Percentiles rank a stretch among this genome's conserved stretches.
Evolutionary conservation across 2,329 filamentous ascomycete genomes (phyloP).

Genomic region (Aspergillus bombycis): DNA sequence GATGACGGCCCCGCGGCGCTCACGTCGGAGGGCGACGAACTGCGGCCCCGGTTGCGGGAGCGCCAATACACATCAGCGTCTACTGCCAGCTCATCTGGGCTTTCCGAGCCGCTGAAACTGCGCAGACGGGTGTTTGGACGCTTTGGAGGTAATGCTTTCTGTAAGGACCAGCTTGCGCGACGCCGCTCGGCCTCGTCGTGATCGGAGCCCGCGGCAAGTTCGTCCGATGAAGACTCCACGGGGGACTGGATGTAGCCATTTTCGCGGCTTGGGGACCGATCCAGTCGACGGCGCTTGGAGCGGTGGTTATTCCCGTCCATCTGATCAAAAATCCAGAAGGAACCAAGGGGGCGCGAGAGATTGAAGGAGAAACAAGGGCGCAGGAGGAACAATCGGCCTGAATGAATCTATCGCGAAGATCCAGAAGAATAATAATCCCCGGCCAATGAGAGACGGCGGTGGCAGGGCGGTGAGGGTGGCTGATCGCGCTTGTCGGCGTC

Average conservation of each 20-base stretch:
- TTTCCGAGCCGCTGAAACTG: constrained; percentile 39
- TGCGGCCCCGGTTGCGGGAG: constrained; percentile 30
- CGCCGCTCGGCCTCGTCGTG: constrained; percentile 40
- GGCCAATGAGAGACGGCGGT: constrained; percentile 2
- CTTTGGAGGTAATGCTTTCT: constrained; percentile 35
- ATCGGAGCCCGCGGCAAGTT: constrained; percentile 41
- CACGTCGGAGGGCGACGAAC: constrained; percentile 23
- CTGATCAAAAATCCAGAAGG: constrained; percentile 5
- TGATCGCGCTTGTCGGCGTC: neutral
- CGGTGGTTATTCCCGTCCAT: constrained; percentile 32
- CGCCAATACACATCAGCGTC: constrained; percentile 43
- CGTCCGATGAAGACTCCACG: constrained; percentile 43
- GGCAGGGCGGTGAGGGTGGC: neutral
- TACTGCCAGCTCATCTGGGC: constrained; percentile 50
- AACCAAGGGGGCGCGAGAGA: constrained; percentile 1
- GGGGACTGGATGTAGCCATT: constrained; percentile 28
- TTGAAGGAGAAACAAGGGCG: constrained; percentile 1
- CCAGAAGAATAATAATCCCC: neutral
- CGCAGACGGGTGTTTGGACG: constrained; percentile 30
- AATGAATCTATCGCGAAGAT: constrained; percentile 7
- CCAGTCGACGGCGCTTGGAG: constrained; percentile 38
- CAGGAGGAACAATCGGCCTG: constrained; percentile 2
- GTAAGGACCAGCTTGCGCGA: constrained; percentile 38
- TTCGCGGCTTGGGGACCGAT: constrained; percentile 21
- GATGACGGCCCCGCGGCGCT: constrained; percentile 9